Conservation (phyloP, 2,329 filamentous ascomycete species). For the Ceratocystis papillata region DNA sequence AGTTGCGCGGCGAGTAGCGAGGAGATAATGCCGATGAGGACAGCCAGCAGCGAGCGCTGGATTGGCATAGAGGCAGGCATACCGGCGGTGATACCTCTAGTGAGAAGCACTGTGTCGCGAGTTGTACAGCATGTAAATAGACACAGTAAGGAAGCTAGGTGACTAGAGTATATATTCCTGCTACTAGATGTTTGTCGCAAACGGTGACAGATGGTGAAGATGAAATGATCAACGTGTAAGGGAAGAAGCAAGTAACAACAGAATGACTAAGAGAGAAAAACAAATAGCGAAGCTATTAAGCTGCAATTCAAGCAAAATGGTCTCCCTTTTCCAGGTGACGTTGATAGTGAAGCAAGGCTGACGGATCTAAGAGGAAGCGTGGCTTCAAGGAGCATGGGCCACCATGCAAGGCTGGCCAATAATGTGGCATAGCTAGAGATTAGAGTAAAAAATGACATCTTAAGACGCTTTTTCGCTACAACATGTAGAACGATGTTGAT, state of each 20-base stretch:
- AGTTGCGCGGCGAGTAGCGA: constrained; percentile 8
- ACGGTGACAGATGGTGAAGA: not conserved
- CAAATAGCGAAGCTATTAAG: not conserved
- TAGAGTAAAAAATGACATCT: not conserved
- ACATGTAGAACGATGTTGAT: not conserved
- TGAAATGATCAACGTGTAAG: not conserved
- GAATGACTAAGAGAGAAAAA: not conserved
- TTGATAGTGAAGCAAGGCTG: constrained; percentile 14
- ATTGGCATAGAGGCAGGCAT: not conserved
- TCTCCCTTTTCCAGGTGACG: not conserved
- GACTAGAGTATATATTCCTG: not conserved
- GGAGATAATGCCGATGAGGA: not conserved
- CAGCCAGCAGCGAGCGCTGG: constrained; percentile 3
- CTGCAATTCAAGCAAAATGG: not conserved
- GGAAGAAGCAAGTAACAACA: not conserved
- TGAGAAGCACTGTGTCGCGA: not conserved
- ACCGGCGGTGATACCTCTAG: not conserved
- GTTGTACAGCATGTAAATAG: not conserved
- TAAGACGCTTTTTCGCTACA: not conserved
- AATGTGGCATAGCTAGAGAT: not conserved
- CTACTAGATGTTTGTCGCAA: not conserved
- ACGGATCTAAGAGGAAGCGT: constrained; percentile 13
- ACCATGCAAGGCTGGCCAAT: constrained; percentile 15
- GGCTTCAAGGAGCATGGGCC: constrained; percentile 15
- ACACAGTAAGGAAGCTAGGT: not conserved